phyloP scores from a whole-genome alignment of 2,329 filamentous ascomycete species.

The Fusarium domesticum region DNA sequence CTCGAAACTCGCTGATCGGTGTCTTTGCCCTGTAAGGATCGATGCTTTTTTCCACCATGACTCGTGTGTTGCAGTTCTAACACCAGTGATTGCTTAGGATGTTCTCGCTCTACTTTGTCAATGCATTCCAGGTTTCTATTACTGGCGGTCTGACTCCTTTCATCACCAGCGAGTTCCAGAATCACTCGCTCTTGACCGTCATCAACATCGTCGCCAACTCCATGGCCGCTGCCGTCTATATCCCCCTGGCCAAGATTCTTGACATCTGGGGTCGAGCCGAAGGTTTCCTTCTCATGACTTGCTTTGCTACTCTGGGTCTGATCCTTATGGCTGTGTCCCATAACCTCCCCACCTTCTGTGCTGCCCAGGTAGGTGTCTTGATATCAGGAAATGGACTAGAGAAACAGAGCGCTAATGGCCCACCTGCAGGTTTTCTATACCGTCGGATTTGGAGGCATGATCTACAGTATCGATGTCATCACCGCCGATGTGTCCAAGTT shows the following conservation, averaged over 20 bases:
- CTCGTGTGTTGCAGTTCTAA: background rate
- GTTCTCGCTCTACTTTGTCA: constrained; percentile 51
- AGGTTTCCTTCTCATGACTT: constrained; percentile 54
- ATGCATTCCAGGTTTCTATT: constrained; percentile 47
- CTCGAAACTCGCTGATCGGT: constrained; percentile 35
- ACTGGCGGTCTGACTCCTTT: constrained; percentile 42
- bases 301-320: constrained; percentile 49
- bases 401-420: background rate
- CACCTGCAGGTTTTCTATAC: constrained; percentile 57
- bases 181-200: constrained; percentile 52
- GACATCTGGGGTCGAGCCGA: constrained; percentile 62
- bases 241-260: constrained; percentile 60
- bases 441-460: constrained; percentile 59
- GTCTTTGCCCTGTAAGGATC: constrained; percentile 37
- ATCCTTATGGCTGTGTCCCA: constrained; percentile 61
- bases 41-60: background rate
- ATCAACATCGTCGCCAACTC: constrained; percentile 52
- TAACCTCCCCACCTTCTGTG: constrained; percentile 43
- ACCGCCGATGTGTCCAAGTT: constrained; percentile 58
- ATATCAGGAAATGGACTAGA: too few relatives aligned
- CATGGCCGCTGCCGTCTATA: constrained; percentile 58
- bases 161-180: constrained; percentile 49
- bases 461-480: constrained; percentile 61
- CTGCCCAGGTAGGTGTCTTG: constrained; percentile 47
- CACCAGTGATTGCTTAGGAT: constrained; percentile 29